Evolutionary conservation across 257 asterid genomes (phyloP).

Genomic region (Penstemon davidsonii): DNA sequence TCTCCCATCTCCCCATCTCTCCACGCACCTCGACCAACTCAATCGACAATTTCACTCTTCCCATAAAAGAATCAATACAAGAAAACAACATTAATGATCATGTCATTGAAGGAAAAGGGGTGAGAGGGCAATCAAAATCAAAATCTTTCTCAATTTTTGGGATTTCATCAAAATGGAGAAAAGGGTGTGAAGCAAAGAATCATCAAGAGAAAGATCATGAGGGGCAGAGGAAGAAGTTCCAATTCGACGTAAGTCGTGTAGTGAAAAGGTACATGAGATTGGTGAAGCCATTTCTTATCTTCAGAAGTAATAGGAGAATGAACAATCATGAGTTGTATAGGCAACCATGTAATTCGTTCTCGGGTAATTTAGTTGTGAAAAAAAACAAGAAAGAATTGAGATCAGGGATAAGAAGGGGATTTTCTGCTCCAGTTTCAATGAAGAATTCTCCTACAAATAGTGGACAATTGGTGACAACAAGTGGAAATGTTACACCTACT

Average conservation of each 20-base stretch:
- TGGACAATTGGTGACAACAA: constrained; percentile 55
- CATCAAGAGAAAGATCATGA: constrained; percentile 27
- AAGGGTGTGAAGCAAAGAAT: constrained; percentile 26
- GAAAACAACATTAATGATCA: constrained; percentile 20
- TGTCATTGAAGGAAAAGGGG: background rate
- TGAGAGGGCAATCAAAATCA: constrained; percentile 44
- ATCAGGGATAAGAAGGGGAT: constrained; percentile 48
- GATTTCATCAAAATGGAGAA: constrained; percentile 45
- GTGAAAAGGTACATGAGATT: constrained; percentile 64
- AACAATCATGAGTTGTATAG: constrained; percentile 27
- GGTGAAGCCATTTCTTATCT: constrained; percentile 55
- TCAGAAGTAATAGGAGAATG: constrained; percentile 33
- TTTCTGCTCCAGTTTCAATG: constrained; percentile 84
- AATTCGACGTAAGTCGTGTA: constrained; percentile 47
- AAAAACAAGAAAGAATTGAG: constrained; percentile 41
- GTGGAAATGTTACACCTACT: constrained; percentile 38
- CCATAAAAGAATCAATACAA: constrained; percentile 39
- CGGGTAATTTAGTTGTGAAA: constrained; percentile 62
- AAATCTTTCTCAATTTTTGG: constrained; percentile 63
- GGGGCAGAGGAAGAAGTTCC: constrained; percentile 45
- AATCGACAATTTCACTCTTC: constrained; percentile 58
- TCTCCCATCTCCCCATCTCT: constrained; percentile 62
- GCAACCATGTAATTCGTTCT: constrained; percentile 48
- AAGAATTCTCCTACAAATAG: constrained; percentile 81
- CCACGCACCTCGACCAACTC: constrained; percentile 77